Conservation (phyloP, 495 filamentous ascomycete species). For the Talaromyces trachyspermus region DNA sequence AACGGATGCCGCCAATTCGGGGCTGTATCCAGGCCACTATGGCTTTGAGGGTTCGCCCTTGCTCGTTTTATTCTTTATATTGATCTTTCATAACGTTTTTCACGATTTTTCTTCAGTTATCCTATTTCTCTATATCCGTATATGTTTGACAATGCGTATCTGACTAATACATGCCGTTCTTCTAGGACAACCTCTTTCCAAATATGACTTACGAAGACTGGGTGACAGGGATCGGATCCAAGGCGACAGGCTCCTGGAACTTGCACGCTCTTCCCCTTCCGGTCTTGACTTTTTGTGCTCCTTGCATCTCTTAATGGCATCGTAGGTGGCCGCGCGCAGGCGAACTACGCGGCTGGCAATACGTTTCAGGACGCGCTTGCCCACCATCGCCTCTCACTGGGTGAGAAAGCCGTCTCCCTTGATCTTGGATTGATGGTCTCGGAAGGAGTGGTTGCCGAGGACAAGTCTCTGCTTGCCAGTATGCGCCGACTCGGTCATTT, state of each 20-base stretch:
- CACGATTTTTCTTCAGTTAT: neutral
- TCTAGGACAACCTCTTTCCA: constrained; percentile 38
- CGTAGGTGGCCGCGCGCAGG: constrained; percentile 19
- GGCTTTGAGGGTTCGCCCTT: constrained; percentile 6
- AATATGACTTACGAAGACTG: constrained; percentile 41
- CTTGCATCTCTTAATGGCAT: constrained; percentile 23
- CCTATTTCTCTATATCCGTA: neutral
- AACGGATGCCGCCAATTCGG: constrained; percentile 34
- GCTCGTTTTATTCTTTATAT: neutral
- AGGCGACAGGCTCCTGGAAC: constrained; percentile 41
- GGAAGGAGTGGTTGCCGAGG: constrained; percentile 16
- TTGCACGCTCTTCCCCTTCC: constrained; percentile 23
- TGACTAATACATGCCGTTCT: constrained; percentile 17
- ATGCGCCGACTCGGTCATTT: constrained; percentile 1
- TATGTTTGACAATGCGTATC: neutral
- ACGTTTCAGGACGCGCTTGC: constrained; percentile 24
- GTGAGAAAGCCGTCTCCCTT: constrained; percentile 14
- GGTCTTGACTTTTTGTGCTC: constrained; percentile 37
- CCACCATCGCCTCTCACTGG: constrained; percentile 12
- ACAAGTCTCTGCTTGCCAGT: neutral
- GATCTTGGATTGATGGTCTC: constrained; percentile 21
- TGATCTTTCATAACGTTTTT: too few relatives aligned
- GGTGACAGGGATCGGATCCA: constrained; percentile 23
- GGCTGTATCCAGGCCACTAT: constrained; percentile 37
- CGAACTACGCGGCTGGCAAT: constrained; percentile 26